A percentile compares a stretch with the other conserved stretches of the same genome.
Conservation (phyloP, 2,329 filamentous ascomycete species). For the Hypoxylon sp. region DNA sequence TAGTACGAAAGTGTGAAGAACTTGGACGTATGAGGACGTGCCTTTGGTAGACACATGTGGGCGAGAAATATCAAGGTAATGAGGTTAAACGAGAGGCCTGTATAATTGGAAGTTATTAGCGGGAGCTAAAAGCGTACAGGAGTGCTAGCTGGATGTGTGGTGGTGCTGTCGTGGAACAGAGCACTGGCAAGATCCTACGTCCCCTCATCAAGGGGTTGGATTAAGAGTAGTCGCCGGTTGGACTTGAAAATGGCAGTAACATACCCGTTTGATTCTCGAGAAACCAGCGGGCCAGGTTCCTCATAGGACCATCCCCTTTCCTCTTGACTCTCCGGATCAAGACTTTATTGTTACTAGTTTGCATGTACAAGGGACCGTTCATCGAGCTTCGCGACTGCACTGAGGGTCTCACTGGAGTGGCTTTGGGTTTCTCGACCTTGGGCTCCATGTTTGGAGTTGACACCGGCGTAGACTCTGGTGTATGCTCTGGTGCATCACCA, state of each 20-base stretch:
- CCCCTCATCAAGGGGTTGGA: slow-evolving; percentile 2
- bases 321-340: slow-evolving; percentile 71
- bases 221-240: not conserved
- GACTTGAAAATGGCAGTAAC: slow-evolving; percentile 50
- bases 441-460: slow-evolving; percentile 27
- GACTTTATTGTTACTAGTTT: slow-evolving; percentile 67
- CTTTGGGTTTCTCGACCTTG: slow-evolving; percentile 32
- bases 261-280: slow-evolving; percentile 86
- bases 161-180: slow-evolving; percentile 42
- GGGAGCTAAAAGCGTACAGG: slow-evolving; percentile 11
- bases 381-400: slow-evolving; percentile 58
- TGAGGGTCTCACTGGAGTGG: slow-evolving; percentile 52
- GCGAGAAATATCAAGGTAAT: slow-evolving; percentile 86
- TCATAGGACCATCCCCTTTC: slow-evolving; percentile 74
- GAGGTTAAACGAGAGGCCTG: slow-evolving; percentile 88
- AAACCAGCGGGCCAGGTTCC: slow-evolving; percentile 76
- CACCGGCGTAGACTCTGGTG: slow-evolving; percentile 30
- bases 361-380: slow-evolving; percentile 72
- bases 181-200: slow-evolving; percentile 13
- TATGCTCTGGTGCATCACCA: slow-evolving; percentile 39
- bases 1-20: slow-evolving; percentile 92
- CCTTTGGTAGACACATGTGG: slow-evolving; percentile 85
- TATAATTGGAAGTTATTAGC: slow-evolving; percentile 36
- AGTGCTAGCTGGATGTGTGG: slow-evolving; percentile 7
- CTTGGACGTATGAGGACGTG: slow-evolving; percentile 83